These are phyloP conservation scores for Chenopodium berlandieri DNA, from an alignment of 148 eudicot species.

Conservation along the genomic window DNA sequence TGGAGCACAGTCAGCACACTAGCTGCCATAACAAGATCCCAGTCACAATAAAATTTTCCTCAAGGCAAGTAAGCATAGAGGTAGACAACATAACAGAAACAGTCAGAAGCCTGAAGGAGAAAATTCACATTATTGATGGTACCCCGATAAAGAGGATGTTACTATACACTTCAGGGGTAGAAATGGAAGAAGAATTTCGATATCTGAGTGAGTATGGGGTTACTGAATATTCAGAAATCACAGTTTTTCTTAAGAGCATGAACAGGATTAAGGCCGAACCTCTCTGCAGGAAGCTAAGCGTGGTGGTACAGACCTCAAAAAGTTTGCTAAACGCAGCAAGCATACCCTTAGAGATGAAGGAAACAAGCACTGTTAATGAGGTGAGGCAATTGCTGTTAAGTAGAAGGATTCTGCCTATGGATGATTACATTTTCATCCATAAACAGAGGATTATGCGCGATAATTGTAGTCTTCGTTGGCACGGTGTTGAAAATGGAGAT, in stretches of 20 bases:
- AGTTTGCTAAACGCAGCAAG: conserved; percentile 57
- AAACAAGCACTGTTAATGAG: conserved; percentile 54
- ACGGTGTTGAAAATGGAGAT: conserved; percentile 50
- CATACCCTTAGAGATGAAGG: conserved; percentile 79
- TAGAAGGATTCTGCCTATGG: conserved; percentile 54
- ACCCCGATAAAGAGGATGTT: conserved; percentile 79
- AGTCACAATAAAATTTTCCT: conserved; percentile 53
- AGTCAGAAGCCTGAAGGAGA: conserved; percentile 76
- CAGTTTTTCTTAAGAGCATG: conserved; percentile 56
- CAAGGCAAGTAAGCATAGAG: conserved; percentile 52
- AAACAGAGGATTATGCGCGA: conserved; percentile 92
- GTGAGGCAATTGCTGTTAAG: conserved; percentile 41
- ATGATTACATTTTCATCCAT: conserved; percentile 87
- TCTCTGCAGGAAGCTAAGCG: conserved; percentile 47
- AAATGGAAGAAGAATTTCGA: conserved; percentile 71
- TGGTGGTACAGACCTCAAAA: conserved; percentile 79
- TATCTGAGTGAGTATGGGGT: conserved; percentile 59
- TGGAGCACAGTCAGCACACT: not conserved
- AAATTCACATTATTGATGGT: conserved; percentile 82
- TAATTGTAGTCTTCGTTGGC: conserved; percentile 72
- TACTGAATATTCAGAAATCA: conserved; percentile 48
- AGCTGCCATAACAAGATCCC: conserved; percentile 30
- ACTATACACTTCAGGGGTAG: conserved; percentile 52
- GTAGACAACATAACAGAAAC: conserved; percentile 67
- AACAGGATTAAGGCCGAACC: conserved; percentile 47